Evolutionary conservation across 805 yeast genomes (phyloP).

Genomic region (Barnettozyma sp.): DNA sequence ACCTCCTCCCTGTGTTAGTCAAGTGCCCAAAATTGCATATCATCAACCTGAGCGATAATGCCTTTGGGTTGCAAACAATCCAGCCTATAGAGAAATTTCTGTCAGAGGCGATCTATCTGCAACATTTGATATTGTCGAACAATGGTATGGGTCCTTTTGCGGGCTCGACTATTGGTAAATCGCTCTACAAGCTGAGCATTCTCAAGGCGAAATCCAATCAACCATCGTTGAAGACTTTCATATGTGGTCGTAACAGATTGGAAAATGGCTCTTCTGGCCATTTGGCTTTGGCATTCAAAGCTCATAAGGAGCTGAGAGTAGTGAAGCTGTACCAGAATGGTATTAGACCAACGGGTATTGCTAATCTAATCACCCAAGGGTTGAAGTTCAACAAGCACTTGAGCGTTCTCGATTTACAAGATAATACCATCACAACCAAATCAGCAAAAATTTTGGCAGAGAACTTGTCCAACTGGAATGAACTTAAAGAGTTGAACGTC

Average conservation of each 20-base stretch:
- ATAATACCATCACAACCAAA: conserved; percentile 77
- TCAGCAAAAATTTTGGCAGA: conserved; percentile 63
- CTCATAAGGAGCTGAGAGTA: conserved; percentile 65
- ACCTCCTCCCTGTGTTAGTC: conserved; percentile 66
- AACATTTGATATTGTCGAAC: conserved; percentile 84
- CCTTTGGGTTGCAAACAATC: conserved; percentile 92
- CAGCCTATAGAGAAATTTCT: conserved; percentile 80
- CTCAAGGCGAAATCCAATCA: conserved; percentile 47
- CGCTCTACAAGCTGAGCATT: conserved; percentile 62
- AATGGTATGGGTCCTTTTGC: conserved; percentile 99
- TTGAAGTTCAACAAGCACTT: conserved; percentile 54
- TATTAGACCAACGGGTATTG: conserved; percentile 89
- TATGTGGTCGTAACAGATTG: conserved; percentile 95
- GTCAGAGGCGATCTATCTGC: conserved; percentile 66
- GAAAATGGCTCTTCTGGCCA: conserved; percentile 91
- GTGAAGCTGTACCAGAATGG: conserved; percentile 92
- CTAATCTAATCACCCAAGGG: conserved; percentile 66
- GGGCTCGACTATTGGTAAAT: conserved; percentile 88
- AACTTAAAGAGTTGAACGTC: conserved; percentile 69
- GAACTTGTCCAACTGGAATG: conserved; percentile 54
- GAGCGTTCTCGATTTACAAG: conserved; percentile 79
- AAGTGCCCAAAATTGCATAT: conserved; percentile 62
- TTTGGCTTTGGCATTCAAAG: conserved; percentile 77
- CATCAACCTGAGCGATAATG: conserved; percentile 87
- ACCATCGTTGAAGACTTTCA: conserved; percentile 66